Percentiles rank a stretch among this genome's conserved stretches.
Evolutionary conservation across 257 asterid species (phyloP).

Genomic region (Thymus quinquecostatus): DNA sequence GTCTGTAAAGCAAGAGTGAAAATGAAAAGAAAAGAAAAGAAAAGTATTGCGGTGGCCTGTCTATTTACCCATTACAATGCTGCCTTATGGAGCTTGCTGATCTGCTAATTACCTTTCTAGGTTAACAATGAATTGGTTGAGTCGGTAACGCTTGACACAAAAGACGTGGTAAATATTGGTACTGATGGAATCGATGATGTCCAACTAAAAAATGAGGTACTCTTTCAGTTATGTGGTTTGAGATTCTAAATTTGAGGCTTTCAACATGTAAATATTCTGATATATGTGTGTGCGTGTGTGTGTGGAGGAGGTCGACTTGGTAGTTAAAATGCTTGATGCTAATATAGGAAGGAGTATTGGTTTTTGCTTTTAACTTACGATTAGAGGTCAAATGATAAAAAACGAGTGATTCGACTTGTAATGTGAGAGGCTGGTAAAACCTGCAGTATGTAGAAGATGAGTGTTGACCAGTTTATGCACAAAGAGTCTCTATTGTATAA

Average conservation of each 20-base stretch:
- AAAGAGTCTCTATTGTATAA: background rate
- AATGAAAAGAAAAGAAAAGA: too few species aligned
- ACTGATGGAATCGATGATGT: constrained; percentile 37
- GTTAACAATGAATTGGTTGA: constrained; percentile 47
- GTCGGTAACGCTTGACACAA: constrained; percentile 41
- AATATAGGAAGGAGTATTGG: constrained; percentile 3
- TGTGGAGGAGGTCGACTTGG: constrained; percentile 19
- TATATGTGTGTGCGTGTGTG: too few species aligned
- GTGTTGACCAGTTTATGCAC: background rate
- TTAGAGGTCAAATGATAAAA: background rate
- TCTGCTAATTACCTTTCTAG: constrained; percentile 36
- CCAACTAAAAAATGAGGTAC: constrained; percentile 60
- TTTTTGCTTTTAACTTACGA: background rate
- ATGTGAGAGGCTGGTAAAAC: constrained; percentile 21
- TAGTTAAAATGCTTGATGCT: constrained; percentile 6
- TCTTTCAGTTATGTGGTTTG: constrained; percentile 7
- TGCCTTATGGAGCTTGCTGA: constrained; percentile 30
- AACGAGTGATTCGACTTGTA: background rate
- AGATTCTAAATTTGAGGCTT: background rate
- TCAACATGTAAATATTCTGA: background rate
- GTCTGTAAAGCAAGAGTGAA: background rate
- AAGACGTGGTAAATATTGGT: constrained; percentile 37
- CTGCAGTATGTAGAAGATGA: constrained; percentile 21
- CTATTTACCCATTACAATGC: background rate
- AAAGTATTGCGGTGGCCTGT: background rate